Evolutionary conservation across 1,284 basidiomycete species (phyloP).

Genomic region (Pseudozyma tsukubaensis): DNA sequence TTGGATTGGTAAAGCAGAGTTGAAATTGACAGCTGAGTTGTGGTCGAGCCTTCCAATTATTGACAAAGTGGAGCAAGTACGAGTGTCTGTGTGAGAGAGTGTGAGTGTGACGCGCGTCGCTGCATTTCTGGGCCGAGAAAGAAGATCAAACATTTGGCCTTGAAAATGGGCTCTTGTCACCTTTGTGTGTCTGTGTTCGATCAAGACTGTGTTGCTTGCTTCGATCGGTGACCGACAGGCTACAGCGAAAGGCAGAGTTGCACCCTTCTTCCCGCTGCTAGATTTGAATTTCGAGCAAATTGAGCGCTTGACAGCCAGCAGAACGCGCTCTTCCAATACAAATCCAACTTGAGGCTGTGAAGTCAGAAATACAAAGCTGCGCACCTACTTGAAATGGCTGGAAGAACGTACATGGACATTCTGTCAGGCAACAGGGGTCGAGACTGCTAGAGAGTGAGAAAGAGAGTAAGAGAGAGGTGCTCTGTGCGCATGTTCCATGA

Average conservation of each 20-base stretch:
- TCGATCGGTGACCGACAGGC: constrained; percentile 9
- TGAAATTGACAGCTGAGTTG: constrained; percentile 5
- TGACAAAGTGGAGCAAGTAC: constrained; percentile 31
- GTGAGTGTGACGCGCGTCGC: constrained; percentile 49
- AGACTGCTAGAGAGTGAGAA: too few relatives aligned
- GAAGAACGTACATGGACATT: constrained; percentile 6
- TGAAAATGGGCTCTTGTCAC: background rate
- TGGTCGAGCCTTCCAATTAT: background rate
- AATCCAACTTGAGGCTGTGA: background rate
- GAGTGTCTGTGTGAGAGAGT: background rate
- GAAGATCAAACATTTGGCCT: background rate
- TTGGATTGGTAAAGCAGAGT: constrained; percentile 7
- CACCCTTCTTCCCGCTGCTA: background rate
- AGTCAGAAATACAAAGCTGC: background rate
- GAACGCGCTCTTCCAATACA: too few relatives aligned
- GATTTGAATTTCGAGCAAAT: too few relatives aligned
- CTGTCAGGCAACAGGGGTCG: background rate
- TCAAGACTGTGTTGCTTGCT: background rate
- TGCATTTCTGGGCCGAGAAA: constrained; percentile 32
- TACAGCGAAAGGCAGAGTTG: too few relatives aligned
- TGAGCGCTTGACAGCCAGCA: too few relatives aligned
- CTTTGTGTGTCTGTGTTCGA: too few relatives aligned
- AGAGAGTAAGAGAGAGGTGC: background rate
- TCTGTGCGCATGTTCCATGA: constrained; percentile 6
- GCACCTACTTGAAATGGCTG: constrained; percentile 4